phyloP scores from a whole-genome alignment of 257 asterid species.

The Nicotiana undulata region DNA sequence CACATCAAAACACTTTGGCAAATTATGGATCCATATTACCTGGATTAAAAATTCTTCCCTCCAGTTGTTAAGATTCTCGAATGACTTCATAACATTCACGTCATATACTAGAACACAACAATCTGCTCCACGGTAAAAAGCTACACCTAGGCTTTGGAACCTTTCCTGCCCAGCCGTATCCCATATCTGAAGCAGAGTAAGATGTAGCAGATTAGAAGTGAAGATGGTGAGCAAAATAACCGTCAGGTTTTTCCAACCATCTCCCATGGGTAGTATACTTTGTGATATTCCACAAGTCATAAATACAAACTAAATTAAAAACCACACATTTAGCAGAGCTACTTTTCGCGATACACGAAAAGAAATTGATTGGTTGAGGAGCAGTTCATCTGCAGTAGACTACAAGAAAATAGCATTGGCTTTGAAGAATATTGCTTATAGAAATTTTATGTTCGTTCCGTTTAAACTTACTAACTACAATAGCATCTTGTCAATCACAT shows the following conservation, averaged over 20 bases:
- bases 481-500: not conserved
- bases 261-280: not conserved
- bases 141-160: conserved; percentile 39
- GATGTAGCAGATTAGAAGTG: not conserved
- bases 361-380: not conserved
- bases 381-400: not conserved
- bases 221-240: not conserved
- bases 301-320: not conserved
- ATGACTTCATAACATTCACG: conserved; percentile 38
- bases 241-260: not conserved
- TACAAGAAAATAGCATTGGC: not conserved
- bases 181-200: conserved; percentile 23
- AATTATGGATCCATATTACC: conserved; percentile 2
- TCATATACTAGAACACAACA: conserved; percentile 38
- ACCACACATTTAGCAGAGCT: not conserved
- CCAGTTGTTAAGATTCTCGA: conserved; percentile 37
- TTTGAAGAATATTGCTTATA: not conserved
- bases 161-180: conserved; percentile 40
- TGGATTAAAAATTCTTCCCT: conserved; percentile 36
- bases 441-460: not conserved
- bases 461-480: not conserved
- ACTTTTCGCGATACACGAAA: not conserved
- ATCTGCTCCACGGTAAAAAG: conserved; percentile 43
- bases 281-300: not conserved
- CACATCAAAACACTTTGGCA: not conserved